phyloP scores from a whole-genome alignment of 2,329 filamentous ascomycete species.

The Sporothrix brunneoviolacea region DNA sequence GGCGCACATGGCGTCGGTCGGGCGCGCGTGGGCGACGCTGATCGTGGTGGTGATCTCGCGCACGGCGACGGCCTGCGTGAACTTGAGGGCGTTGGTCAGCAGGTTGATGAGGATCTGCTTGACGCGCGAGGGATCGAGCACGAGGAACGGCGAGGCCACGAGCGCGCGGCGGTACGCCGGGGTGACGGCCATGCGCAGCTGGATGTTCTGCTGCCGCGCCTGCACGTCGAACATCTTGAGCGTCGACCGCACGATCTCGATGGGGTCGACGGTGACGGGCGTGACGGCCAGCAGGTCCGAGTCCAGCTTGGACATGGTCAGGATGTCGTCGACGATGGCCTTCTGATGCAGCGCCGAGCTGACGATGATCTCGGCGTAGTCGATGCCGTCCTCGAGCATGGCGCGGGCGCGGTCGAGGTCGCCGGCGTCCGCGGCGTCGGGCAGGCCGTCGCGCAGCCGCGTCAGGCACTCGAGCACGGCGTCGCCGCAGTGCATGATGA shows the following conservation, averaged over 20 bases:
- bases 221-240: conserved; percentile 76
- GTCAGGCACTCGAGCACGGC: conserved; percentile 52
- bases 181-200: conserved; percentile 58
- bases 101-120: conserved; percentile 76
- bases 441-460: conserved; percentile 32
- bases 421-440: conserved; percentile 1
- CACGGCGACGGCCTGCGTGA: conserved; percentile 58
- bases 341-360: conserved; percentile 77
- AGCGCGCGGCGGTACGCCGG: conserved; percentile 43
- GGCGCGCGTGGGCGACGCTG: conserved; percentile 35
- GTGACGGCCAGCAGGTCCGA: conserved; percentile 67
- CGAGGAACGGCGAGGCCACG: conserved; percentile 50
- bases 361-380: conserved; percentile 70
- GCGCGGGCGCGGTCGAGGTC: conserved; percentile 26
- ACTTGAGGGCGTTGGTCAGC: conserved; percentile 75
- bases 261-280: conserved; percentile 61
- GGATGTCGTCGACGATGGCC: conserved; percentile 67
- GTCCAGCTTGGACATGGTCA: conserved; percentile 70
- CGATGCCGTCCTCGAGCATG: conserved; percentile 55
- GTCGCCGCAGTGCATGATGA: conserved; percentile 68
- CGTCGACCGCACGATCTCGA: conserved; percentile 58
- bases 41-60: conserved; percentile 48
- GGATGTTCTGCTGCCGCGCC: conserved; percentile 61
- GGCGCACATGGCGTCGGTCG: conserved; percentile 34
- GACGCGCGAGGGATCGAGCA: conserved; percentile 65